Evolutionary conservation across 805 yeast species (phyloP).

Genomic region (Zygosaccharomyces gambellarensis): DNA sequence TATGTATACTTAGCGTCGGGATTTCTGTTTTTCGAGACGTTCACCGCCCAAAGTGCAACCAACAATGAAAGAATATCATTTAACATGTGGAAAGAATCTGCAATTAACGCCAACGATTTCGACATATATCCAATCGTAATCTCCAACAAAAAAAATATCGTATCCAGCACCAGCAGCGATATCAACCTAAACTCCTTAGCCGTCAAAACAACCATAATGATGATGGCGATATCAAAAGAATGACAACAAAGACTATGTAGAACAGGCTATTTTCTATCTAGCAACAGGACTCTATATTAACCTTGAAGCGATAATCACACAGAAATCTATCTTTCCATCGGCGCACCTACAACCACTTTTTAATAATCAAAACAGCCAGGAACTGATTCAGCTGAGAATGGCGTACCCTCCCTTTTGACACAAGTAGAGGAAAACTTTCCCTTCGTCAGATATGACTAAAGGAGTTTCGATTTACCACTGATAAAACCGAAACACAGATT

Average conservation of each 20-base stretch:
- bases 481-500: no score
- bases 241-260: neutral
- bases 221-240: neutral
- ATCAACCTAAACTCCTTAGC: constrained; percentile 69
- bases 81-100: constrained; percentile 96
- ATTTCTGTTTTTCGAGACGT: constrained; percentile 71
- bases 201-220: constrained; percentile 10
- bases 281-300: no score
- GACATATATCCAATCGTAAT: constrained; percentile 84
- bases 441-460: neutral
- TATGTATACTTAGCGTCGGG: constrained; percentile 90
- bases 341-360: neutral
- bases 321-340: neutral
- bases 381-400: neutral
- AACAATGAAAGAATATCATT: constrained; percentile 86
- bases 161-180: constrained; percentile 68
- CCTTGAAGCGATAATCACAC: neutral
- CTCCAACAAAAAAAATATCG: constrained; percentile 79
- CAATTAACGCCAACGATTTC: constrained; percentile 89
- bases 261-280: neutral
- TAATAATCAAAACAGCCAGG: neutral
- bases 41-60: constrained; percentile 95
- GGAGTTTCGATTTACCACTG: neutral
- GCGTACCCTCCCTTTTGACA: neutral
- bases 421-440: neutral